Evolutionary conservation across 192 early-diverging fungal genomes (phyloP).

Genomic region (Coemansia furcata): DNA sequence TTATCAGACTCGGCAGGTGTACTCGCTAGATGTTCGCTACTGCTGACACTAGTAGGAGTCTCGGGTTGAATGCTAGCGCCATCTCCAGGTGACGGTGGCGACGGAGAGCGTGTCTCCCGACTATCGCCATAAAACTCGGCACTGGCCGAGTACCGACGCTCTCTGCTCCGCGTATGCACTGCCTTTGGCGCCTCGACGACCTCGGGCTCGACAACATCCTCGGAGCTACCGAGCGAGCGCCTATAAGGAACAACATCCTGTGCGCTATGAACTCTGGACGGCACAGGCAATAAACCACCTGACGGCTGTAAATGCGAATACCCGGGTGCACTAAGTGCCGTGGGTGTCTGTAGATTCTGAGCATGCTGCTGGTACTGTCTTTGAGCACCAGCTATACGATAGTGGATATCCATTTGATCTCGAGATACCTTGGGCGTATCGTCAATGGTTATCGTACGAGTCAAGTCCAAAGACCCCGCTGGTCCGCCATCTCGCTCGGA

Average conservation of each 20-base stretch:
- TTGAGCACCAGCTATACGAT: conserved; percentile 18
- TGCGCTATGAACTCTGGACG: conserved; percentile 20
- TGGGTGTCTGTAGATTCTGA: conserved; percentile 26
- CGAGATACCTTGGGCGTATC: conserved; percentile 36
- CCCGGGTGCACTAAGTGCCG: conserved; percentile 21
- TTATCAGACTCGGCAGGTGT: background rate
- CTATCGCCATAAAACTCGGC: conserved; percentile 9
- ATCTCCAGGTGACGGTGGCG: background rate
- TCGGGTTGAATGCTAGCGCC: background rate
- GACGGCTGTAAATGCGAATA: conserved; percentile 19
- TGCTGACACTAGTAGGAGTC: background rate
- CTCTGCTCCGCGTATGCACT: background rate
- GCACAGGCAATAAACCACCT: background rate
- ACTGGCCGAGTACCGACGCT: conserved; percentile 2
- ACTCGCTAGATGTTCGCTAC: background rate
- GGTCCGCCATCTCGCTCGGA: conserved; percentile 1
- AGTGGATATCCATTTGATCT: conserved; percentile 53
- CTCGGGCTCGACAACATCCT: background rate
- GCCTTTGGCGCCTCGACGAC: background rate
- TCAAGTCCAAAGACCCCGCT: conserved; percentile 22
- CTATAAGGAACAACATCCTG: conserved; percentile 14
- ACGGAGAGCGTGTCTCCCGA: background rate
- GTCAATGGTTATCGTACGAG: conserved; percentile 50
- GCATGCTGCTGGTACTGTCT: conserved; percentile 33
- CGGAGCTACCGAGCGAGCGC: background rate